Percentiles rank a stretch among this genome's conserved stretches.
Conservation (phyloP, 225 moss, liverwort and hornwort genomes). For the Asterella californica region DNA sequence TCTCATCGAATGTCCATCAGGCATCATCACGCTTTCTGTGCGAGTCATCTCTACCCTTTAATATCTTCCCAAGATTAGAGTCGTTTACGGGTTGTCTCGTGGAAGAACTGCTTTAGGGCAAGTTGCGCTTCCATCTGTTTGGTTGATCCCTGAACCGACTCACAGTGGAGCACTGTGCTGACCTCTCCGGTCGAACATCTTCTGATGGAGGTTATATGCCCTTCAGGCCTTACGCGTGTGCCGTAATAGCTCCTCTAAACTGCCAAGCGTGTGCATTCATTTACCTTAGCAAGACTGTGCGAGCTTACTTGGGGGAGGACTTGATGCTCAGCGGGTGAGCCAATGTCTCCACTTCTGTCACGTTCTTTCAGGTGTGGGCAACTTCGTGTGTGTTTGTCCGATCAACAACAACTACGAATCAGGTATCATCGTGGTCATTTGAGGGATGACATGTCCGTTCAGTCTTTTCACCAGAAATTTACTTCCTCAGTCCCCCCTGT, state of each 20-base stretch:
- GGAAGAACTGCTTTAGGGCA: background rate
- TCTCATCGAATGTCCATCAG: background rate
- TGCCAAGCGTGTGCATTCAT: background rate
- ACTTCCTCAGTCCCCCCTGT: no score
- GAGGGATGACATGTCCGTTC: background rate
- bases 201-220: background rate
- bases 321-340: background rate
- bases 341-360: background rate
- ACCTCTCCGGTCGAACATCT: background rate
- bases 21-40: no score
- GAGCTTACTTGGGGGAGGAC: conserved; percentile 1
- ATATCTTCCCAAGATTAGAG: no score
- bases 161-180: background rate
- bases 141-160: background rate
- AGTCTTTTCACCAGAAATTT: no score
- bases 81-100: background rate
- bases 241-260: background rate
- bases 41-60: no score
- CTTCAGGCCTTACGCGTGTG: background rate
- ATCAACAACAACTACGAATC: background rate
- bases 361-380: background rate
- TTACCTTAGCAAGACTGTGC: background rate
- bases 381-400: no score
- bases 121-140: no score
- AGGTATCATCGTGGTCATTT: background rate